Conservation (phyloP, 371 early-diverging fungal species). For the Dinochytrium kinnereticum region DNA sequence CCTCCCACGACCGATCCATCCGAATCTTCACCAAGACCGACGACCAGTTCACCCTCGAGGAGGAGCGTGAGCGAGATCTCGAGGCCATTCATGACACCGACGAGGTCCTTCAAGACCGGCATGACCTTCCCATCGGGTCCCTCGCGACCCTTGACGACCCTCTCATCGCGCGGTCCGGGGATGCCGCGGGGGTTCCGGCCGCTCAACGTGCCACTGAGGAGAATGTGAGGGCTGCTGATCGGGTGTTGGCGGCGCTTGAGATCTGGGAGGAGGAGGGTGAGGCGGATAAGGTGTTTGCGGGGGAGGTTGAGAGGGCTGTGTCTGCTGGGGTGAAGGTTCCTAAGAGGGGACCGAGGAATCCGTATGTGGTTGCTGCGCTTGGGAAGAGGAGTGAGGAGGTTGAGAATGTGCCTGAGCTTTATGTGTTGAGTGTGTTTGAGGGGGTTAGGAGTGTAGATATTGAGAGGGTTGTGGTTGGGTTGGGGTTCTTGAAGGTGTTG, state of each 20-base stretch:
- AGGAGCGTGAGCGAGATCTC: constrained; percentile 93
- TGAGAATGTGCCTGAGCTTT: constrained; percentile 74
- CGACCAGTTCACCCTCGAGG: constrained; percentile 89
- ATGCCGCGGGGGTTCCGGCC: constrained; percentile 55
- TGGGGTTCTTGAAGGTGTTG: constrained; percentile 80
- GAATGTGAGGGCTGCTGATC: constrained; percentile 91
- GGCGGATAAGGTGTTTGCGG: constrained; percentile 34
- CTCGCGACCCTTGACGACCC: constrained; percentile 36
- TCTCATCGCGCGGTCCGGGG: neutral
- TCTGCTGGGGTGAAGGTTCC: constrained; percentile 12
- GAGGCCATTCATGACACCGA: constrained; percentile 80
- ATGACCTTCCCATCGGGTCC: constrained; percentile 47
- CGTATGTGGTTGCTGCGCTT: neutral
- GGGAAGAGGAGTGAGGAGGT: neutral
- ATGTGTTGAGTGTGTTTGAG: constrained; percentile 78
- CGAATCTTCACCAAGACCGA: constrained; percentile 95
- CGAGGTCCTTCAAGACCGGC: constrained; percentile 33
- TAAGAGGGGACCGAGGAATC: constrained; percentile 48
- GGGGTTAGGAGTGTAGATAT: constrained; percentile 81
- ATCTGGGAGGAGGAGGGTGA: constrained; percentile 80
- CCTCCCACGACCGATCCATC: constrained; percentile 90
- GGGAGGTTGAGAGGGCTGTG: constrained; percentile 28
- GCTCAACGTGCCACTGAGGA: constrained; percentile 81
- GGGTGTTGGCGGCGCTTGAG: constrained; percentile 88
- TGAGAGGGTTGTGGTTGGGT: constrained; percentile 85